Base-by-base conservation (phyloP, 108 stramenopile species). In the Nitzschia inconspicua region DNA sequence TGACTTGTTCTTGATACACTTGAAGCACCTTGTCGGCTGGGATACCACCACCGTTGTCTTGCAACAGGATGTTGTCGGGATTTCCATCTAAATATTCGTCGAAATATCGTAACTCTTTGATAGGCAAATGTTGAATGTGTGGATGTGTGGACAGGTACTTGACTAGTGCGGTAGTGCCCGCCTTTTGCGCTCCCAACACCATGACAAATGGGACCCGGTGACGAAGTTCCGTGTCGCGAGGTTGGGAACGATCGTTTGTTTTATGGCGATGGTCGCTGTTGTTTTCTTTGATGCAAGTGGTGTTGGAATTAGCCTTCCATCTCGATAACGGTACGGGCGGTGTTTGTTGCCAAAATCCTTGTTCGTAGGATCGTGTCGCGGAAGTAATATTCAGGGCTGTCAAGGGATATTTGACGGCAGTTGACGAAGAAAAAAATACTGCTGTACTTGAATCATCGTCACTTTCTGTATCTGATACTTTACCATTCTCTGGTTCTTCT, bases 51-150 rank as follows among this genome's bases (percentile, higher is more conserved):
- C 27, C 43, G 13, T 6, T 25, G 31, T 7, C 5, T 1, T 20
- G 31, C 2, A 59, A 68, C 7, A 0, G 4, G 28, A n/a, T 57
- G 46, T 32, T 46, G 32, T 16, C 40, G 44, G 7, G 7, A 7
- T 4, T 19, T 7, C 18, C n/a, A n/a, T 64, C 63, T 29, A 93
- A 88, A 14, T 86, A 25, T 23, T 41, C 65, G 30, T 68, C 67
- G 42, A 60, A 68, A 29, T 50, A 68, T 43, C 60, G 67, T 13
- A 50, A 23, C 30, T 68, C 67, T n/a, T 41, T 36, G n/a, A 29
- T 9, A 14, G 34, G 34, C 23, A 37, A 26, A 11, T 61, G 19
- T 4, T 19, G 23, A 19, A 68, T 24, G 3, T 5, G 7, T 11
- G 67, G 57, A 40, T 68, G 67, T 7, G 59, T 34, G 32, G 31